Evolutionary conservation across 1,284 basidiomycete genomes (phyloP).

Genomic region (Pseudozyma hubeiensis): DNA sequence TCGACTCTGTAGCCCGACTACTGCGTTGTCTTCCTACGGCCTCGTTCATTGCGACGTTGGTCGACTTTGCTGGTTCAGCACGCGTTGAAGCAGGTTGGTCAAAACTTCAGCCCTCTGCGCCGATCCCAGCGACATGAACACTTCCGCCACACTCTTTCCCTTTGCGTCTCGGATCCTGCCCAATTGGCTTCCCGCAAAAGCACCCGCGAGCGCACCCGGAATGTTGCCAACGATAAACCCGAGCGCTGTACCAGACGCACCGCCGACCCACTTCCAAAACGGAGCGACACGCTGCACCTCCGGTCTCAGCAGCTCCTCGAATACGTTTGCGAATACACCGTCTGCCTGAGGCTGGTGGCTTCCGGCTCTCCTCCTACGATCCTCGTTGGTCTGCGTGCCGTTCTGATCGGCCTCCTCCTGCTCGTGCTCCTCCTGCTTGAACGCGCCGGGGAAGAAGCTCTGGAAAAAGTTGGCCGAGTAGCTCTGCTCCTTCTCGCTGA

Average conservation of each 20-base stretch:
- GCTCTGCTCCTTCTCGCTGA: constrained; percentile 52
- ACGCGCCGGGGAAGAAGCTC: constrained; percentile 50
- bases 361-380: constrained; percentile 10
- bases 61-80: constrained; percentile 72
- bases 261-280: constrained; percentile 60
- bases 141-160: constrained; percentile 71
- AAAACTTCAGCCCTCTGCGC: constrained; percentile 86
- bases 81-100: constrained; percentile 86
- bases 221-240: constrained; percentile 64
- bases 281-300: constrained; percentile 62
- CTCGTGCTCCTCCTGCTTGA: constrained; percentile 34
- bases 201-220: constrained; percentile 61
- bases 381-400: constrained; percentile 12
- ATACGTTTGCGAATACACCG: constrained; percentile 60
- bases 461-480: constrained; percentile 62
- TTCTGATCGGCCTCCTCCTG: constrained; percentile 2
- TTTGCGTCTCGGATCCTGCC: constrained; percentile 67
- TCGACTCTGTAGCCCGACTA: constrained; percentile 4
- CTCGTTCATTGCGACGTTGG: constrained; percentile 27
- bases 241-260: constrained; percentile 58
- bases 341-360: constrained; percentile 55
- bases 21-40: background rate
- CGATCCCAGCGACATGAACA: constrained; percentile 83
- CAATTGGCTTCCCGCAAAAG: constrained; percentile 60
- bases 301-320: constrained; percentile 66